Evolutionary conservation across 139 green algal genomes (phyloP), one percentile per base, ranked within the genome.

Genomic region (Chlamydomonas schloesseri): DNA sequence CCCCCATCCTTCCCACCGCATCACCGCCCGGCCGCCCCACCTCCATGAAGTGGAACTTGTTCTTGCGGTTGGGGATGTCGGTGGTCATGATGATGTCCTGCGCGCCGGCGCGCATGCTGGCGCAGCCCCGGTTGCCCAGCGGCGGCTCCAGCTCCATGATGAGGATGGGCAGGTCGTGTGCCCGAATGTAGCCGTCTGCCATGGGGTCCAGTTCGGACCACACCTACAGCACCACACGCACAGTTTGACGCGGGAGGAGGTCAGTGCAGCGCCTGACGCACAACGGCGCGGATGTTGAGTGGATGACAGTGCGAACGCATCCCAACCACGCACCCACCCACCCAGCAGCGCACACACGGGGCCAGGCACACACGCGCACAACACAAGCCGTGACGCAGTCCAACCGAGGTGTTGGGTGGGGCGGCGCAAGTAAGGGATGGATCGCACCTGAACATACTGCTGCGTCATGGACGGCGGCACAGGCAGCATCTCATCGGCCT

Each of bases 151-250:
- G 79, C 71, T 70, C 62, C 60, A 73, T 57, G 36, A 83, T 55
- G 37, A 84, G 64, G 4, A 71, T 26, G 46, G 78, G 71, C 58
- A 96, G 87, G 62, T 93, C 67, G 8, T 46, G 26, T 23, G 88
- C 88, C 14, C 81, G 70, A 64, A 95, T 95, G 87, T 89, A 94
- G 78, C 87, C 77, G 33, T 73, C 93, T 28, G 82, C 91, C 26
- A 84, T 0, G 1, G 91, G 91, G 83, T 96, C 93, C 69, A 95
- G 80, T 37, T 92, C 84, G 34, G 68, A 71, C 93, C 93, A 96
- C 17, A 90, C 71, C 82, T 93, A 62, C n/a, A n/a, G n/a, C n/a
- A n/a, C n/a, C n/a, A n/a, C n/a, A n/a, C n/a, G 26, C 82, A n/a
- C 34, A 81, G 80, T 21, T 74, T 33, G 28, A 33, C 14, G 80